Evolutionary conservation across 2,329 filamentous ascomycete genomes (phyloP).

Genomic region (Penicillium palitans): DNA sequence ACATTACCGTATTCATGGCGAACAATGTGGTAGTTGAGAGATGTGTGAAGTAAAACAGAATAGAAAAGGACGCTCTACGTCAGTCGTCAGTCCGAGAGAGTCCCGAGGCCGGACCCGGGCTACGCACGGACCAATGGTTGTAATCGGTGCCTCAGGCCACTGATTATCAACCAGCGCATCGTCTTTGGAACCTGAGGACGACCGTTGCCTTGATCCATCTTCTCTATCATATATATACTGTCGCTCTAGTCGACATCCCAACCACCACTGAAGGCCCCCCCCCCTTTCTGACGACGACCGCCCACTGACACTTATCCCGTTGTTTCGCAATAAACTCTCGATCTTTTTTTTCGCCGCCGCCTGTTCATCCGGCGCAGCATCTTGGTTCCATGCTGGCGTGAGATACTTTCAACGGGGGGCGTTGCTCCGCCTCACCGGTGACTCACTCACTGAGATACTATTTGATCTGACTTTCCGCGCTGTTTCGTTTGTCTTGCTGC

Average conservation of each 20-base stretch:
- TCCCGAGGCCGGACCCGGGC: background rate
- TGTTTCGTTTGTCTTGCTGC: background rate
- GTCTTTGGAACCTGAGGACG: background rate
- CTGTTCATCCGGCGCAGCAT: slow-evolving; percentile 15
- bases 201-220: background rate
- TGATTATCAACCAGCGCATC: slow-evolving; percentile 8
- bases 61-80: slow-evolving; percentile 22
- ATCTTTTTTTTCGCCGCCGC: slow-evolving; percentile 7
- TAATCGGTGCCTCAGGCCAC: slow-evolving; percentile 29
- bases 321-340: background rate
- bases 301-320: background rate
- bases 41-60: slow-evolving; percentile 9
- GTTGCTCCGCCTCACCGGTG: slow-evolving; percentile 14
- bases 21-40: background rate
- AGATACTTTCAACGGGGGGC: slow-evolving; percentile 14
- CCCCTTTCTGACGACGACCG: background rate
- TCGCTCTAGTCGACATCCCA: background rate
- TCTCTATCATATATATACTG: background rate
- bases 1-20: slow-evolving; percentile 56
- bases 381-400: slow-evolving; percentile 25
- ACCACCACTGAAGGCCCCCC: too few relatives aligned
- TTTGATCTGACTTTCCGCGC: background rate
- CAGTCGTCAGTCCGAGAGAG: slow-evolving; percentile 21
- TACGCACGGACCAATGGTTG: slow-evolving; percentile 11
- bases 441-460: background rate